phyloP scores from a whole-genome alignment of 192 early-diverging fungal species.

The Coemansia sp. region DNA sequence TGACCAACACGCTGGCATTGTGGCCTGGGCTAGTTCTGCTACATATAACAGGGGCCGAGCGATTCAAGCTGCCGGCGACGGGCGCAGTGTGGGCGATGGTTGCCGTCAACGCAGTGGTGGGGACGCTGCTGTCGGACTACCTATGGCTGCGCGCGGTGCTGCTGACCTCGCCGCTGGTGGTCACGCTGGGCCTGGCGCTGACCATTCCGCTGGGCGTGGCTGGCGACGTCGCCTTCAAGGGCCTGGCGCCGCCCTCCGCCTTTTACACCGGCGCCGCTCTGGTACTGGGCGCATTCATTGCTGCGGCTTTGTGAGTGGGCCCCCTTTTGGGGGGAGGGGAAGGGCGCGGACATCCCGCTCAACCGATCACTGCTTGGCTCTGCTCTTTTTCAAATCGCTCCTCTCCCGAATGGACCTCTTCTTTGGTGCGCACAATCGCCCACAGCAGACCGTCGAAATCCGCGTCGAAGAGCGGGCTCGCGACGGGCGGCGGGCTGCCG shows the following conservation, averaged over 20 bases:
- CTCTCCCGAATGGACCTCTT: slow-evolving; percentile 36
- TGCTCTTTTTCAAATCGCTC: background rate
- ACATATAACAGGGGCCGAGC: slow-evolving; percentile 57
- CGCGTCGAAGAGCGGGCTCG: slow-evolving; percentile 33
- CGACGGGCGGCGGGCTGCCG: too few species aligned
- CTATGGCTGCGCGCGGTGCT: slow-evolving; percentile 72
- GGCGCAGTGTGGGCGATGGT: slow-evolving; percentile 57
- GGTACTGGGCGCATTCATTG: slow-evolving; percentile 63
- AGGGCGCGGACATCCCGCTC: too few species aligned
- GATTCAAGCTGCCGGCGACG: slow-evolving; percentile 56
- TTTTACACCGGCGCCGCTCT: slow-evolving; percentile 64
- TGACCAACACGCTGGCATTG: slow-evolving; percentile 60
- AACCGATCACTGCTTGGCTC: background rate
- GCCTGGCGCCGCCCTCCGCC: slow-evolving; percentile 39
- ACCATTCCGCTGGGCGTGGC: slow-evolving; percentile 66
- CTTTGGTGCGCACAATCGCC: slow-evolving; percentile 27
- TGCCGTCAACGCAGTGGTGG: slow-evolving; percentile 64
- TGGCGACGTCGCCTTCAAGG: slow-evolving; percentile 68
- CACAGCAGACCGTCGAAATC: slow-evolving; percentile 26
- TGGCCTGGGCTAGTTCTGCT: slow-evolving; percentile 63
- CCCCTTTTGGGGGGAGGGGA: too few species aligned
- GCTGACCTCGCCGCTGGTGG: slow-evolving; percentile 76
- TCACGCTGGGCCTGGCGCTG: slow-evolving; percentile 69
- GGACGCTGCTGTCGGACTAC: slow-evolving; percentile 77
- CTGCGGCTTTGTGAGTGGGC: slow-evolving; percentile 55